Evolutionary conservation across 768 basidiomycete genomes (phyloP), one percentile per base, ranked within the genome.

Genomic region (Candolleomyces eurysporus): DNA sequence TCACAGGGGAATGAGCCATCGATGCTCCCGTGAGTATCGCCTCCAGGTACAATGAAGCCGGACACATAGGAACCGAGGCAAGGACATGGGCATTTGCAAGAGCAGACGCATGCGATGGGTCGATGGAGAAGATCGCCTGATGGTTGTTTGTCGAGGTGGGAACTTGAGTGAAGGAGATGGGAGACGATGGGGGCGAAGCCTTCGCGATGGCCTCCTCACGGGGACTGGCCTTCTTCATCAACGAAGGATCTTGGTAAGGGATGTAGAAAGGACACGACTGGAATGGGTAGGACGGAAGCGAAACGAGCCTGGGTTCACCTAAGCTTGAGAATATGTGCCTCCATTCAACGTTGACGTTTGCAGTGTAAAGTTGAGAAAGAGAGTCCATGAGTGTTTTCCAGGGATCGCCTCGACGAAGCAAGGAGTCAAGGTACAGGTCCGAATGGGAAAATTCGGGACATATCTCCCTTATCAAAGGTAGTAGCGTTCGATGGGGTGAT

Each of bases 271-370:
- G 79, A 3, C 78, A 75, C 50, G 73, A 74, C 10, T 79, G 73
- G 64, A 90, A 88, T 0, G 88, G 87, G 69, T 91, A 91, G 4
- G 79, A 73, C 0, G 90, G 90, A 11, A 90, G 71, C 61, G 79
- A 79, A n/a, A 81, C 65, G 62, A 83, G 82, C 3, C 73, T 70
- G 9, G 73, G 70, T 16, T 51, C 21, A 8, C 8, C 75, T 59
- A 6, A 85, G 59, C 60, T 84, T 79, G 0, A 76, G 65, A 85
- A 90, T 6, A 83, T 76, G 3, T 73, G 69, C 19, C 84, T 76
- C 90, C 89, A 90, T 31, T 75, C 62, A n/a, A 90, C 60, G 0
- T 68, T 58, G 48, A 77, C 62, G 22, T 69, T 65, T 9, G 76
- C 78, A 4, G 67, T 65, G 67, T 84, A 90, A 10, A 91, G 67